Base-by-base conservation (phyloP, 140 eudicot species). In the Cichorium intybus region DNA sequence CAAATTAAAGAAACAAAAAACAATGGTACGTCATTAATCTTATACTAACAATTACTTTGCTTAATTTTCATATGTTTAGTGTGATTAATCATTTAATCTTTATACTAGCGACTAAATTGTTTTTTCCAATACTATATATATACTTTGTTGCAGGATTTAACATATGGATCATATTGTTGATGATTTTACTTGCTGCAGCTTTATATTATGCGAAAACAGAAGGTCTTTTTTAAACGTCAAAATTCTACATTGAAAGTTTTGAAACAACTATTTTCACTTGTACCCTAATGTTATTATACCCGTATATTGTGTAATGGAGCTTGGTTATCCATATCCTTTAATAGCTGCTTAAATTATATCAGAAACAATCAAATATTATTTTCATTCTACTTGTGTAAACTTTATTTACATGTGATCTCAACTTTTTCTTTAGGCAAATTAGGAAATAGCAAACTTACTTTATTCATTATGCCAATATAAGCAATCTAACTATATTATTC, bases 141-240 rank as follows among this genome's bases (percentile, higher is more conserved):
- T 41, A n/a, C n/a, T 43, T 35, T 57, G 57, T 18, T 62, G 78
- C 95, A 87, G 95, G 90, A 53, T 37, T 74, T 46, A 76, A 69
- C 78, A 53, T 75, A 74, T 84, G 92, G 88, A 63, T 81, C 43
- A 56, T 81, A 59, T 39, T 84, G 27, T 31, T 86, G 15, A 31
- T 87, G 65, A 53, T 87, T 26, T 72, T 87, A 51, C 70, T 87
- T 24, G 95, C 95, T 29, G 70, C 79, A 23, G 78, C 73, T 52
- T 54, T 79, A 35, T 84, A 80, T 69, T 78, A 71, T 61, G 79
- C 73, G 29, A 75, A 78, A 85, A 84, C 60, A 41, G 14, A 70
- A 57, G 84, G 73, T 52, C 26, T 78, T n/a, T 26, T 58, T 35
- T 57, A 64, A 37, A 35, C 16, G 47, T 24, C 53, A 14, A 54